Base-by-base conservation (phyloP, 306 rosid species). In the Acacia confusa region DNA sequence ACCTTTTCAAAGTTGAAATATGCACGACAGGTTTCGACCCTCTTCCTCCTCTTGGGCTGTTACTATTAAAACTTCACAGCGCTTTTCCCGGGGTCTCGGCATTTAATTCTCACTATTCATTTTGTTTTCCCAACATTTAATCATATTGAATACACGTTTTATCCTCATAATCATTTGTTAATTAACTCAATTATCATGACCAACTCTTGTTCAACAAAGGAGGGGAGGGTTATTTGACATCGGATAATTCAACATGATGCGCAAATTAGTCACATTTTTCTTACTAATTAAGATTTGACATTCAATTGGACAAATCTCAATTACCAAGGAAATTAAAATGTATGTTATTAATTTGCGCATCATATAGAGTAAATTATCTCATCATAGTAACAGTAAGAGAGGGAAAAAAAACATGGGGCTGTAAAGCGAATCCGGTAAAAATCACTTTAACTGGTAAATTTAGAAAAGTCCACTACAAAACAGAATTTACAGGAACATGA, bases 401-500 rank as follows among this genome's bases (percentile, higher is more conserved):
- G 0, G n/a, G 40, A 11, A 7, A 69, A 52, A 70, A 44, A 24
- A 24, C 52, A 65, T 4, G 11, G 12, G 32, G 4, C 57, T 25
- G 32, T 4, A 9, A 43, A 25, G 9, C 2, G 55, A 60, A 45
- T 43, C 27, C 11, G 14, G 40, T 38, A 36, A 65, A 45, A 69
- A 24, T 24, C 57, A 24, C 30, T 53, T 27, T 6, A 52, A 41
- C 27, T 69, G 11, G 16, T 4, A 40, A 52, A 17, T 16, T 50
- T 40, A 17, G 0, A 20, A 17, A 17, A 30, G 30, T 40, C 15
- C 75, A 70, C 45, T n/a, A 68, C 11, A 68, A 67, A 74, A 64
- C 72, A 28, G 57, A 60, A 77, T 61, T 63, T 38, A 64, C 75
- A 50, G 25, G 20, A 22, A 67, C 78, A 65, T 34, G 48, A 70